Evolutionary conservation across 2,329 filamentous ascomycete genomes (phyloP), one percentile per base, ranked within the genome.

Genomic region (Aspergillus sp.): DNA sequence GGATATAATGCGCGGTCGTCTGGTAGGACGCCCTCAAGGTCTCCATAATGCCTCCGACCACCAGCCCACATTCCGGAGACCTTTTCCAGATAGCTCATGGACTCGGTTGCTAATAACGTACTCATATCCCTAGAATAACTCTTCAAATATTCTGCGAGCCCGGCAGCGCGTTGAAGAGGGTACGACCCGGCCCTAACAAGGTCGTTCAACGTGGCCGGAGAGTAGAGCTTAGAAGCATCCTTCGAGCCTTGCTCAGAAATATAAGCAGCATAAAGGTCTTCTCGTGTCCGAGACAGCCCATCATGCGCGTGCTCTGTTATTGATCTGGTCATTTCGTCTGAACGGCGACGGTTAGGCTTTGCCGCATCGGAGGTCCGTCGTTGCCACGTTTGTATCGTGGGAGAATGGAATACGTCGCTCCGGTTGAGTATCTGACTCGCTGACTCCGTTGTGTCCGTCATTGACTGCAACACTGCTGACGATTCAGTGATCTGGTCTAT

Each of bases 31-130:
- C 83, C 78, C 70, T 90, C 86, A 21, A 83, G 84, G 19, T 91
- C 89, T 50, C 89, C 87, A 68, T 98, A 99, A 74, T 98, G 93
- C 67, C 89, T 92, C 66, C 89, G 88, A 12, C 91, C 91, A 35
- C 95, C 95, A 64, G 92, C 90, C 86, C 95, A 95, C 90, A 98
- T 98, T 39, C 92, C 93, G 0, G 93, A 96, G 0, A 98, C 93
- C 73, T 97, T 98, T 70, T 96, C 93, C 33, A 96, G 89, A 70
- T 98, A 98, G 2, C 91, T 92, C 87, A 96, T 96, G 0, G 93
- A 96, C 72, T 97, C 93, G 0, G 89, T 91, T 6, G 93, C 90
- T 46, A 98, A 77, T 8, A 96, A 77, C 27, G 82, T 90, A 59
- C 90, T 91, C 86, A 98, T 90, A 35, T 86, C 86, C 64, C 90